Conservation (phyloP, 164 flowering plant species). For the Stephania yunnanensis region DNA sequence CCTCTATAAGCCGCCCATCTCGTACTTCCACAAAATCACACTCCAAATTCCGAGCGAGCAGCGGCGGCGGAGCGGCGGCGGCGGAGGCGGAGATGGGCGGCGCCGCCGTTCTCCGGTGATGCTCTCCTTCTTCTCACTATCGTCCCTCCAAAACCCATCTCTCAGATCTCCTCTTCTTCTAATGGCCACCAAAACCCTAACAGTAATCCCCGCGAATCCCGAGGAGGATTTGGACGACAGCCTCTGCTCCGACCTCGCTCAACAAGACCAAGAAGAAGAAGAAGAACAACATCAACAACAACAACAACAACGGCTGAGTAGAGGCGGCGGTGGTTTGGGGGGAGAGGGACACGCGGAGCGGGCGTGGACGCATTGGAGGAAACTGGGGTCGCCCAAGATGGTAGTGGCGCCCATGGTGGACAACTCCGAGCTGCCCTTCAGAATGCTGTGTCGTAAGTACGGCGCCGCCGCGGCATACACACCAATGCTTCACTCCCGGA, state of each 20-base stretch:
- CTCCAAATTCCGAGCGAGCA: no score
- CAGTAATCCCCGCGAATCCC: conserved; percentile 27
- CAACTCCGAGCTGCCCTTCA: conserved; percentile 89
- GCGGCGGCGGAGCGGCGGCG: no score
- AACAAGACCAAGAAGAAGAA: no score
- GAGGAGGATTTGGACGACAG: conserved; percentile 26
- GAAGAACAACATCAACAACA: no score
- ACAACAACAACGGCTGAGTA: not conserved
- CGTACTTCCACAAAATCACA: no score
- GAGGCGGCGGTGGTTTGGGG: no score
- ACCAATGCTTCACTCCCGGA: conserved; percentile 89
- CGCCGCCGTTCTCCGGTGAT: conserved; percentile 26
- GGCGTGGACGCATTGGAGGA: conserved; percentile 93
- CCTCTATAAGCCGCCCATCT: no score
- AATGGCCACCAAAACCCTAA: conserved; percentile 14
- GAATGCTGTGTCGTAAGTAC: conserved; percentile 85
- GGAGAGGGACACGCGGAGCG: conserved; percentile 46
- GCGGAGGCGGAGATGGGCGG: conserved; percentile 32
- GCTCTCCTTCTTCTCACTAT: conserved; percentile 13
- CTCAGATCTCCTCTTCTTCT: conserved; percentile 3
- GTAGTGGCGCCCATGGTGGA: conserved; percentile 99
- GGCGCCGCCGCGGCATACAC: conserved; percentile 96
- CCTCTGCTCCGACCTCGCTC: conserved; percentile 24
- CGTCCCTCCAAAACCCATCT: conserved; percentile 4
- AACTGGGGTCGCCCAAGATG: conserved; percentile 65